Evolutionary conservation across 495 filamentous ascomycete genomes (phyloP).

Genomic region (Articulospora tetracladia): DNA sequence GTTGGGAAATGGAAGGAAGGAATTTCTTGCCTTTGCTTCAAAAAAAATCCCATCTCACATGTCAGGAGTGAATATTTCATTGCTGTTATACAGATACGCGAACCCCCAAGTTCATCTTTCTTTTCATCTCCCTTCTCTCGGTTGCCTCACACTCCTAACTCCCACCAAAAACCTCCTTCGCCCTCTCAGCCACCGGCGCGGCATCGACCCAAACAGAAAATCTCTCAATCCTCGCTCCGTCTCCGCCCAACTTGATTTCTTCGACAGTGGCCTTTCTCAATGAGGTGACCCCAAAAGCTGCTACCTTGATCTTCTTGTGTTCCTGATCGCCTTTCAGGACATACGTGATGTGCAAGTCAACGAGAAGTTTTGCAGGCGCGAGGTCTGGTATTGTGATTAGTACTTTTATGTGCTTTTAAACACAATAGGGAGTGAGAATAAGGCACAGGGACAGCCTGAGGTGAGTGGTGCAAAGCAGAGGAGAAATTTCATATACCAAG

Average conservation of each 20-base stretch:
- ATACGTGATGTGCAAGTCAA: constrained; percentile 25
- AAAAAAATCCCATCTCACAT: too few relatives aligned
- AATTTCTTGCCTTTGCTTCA: too few relatives aligned
- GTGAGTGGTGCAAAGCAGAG: not conserved
- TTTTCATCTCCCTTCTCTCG: not conserved
- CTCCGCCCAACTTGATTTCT: constrained; percentile 7
- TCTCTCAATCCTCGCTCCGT: constrained; percentile 24
- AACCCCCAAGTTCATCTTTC: too few relatives aligned
- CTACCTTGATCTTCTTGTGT: constrained; percentile 23
- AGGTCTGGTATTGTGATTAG: constrained; percentile 5
- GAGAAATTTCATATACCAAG: constrained; percentile 15
- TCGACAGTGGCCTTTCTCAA: not conserved
- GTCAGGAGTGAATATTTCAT: too few relatives aligned
- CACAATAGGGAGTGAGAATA: not conserved
- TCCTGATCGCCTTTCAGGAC: constrained; percentile 25
- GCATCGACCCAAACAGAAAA: not conserved
- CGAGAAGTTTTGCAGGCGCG: constrained; percentile 22
- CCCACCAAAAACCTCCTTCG: constrained; percentile 35
- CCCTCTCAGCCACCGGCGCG: not conserved
- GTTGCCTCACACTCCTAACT: constrained; percentile 79
- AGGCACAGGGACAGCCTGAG: not conserved
- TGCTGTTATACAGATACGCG: too few relatives aligned
- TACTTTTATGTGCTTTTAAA: constrained; percentile 1
- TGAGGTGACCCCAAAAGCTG: constrained; percentile 18
- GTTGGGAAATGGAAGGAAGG: too few relatives aligned